A percentile compares a stretch with the other conserved stretches of the same genome.
These are phyloP conservation scores for Pyrenochaeta sp. DNA, from an alignment of 2,329 filamentous ascomycete species.

Conservation along the genomic window DNA sequence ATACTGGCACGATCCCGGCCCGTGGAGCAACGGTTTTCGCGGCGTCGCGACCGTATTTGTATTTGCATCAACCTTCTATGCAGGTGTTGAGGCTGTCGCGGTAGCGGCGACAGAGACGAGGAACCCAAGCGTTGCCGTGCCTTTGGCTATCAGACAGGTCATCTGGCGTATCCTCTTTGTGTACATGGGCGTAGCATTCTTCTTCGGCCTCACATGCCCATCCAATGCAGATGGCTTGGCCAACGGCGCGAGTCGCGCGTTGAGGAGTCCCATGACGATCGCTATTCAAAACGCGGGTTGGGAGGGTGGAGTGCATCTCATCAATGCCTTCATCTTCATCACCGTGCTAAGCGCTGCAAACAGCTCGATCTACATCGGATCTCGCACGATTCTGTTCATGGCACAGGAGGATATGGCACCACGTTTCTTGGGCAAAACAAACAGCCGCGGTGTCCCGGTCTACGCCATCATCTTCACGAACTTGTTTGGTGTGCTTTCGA, in stretches of 20 bases:
- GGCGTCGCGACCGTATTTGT: constrained; percentile 55
- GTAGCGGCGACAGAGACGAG: constrained; percentile 48
- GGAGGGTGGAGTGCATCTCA: constrained; percentile 75
- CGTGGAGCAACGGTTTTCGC: constrained; percentile 52
- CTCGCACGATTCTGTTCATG: constrained; percentile 78
- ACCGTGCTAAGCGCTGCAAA: constrained; percentile 70
- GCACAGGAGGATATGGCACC: constrained; percentile 77
- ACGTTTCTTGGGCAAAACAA: constrained; percentile 72
- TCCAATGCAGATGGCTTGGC: constrained; percentile 71
- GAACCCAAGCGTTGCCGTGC: constrained; percentile 58
- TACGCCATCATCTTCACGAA: constrained; percentile 73
- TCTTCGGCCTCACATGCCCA: constrained; percentile 72
- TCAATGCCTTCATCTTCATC: constrained; percentile 71
- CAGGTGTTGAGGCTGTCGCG: constrained; percentile 47
- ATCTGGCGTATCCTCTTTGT: constrained; percentile 56
- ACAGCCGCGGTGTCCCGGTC: constrained; percentile 68
- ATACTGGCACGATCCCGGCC: constrained; percentile 52
- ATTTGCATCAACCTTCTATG: constrained; percentile 53
- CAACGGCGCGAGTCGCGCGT: constrained; percentile 67
- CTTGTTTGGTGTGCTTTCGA: constrained; percentile 73
- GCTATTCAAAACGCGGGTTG: constrained; percentile 75
- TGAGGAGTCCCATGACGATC: constrained; percentile 63
- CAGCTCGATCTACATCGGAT: constrained; percentile 79
- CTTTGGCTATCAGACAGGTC: constrained; percentile 56
- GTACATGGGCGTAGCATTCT: constrained; percentile 55